Percentiles rank a stretch among this genome's conserved stretches.
These are phyloP conservation scores for Trametes cinnabarina DNA, from an alignment of 768 basidiomycete genomes.

Conservation along the genomic window DNA sequence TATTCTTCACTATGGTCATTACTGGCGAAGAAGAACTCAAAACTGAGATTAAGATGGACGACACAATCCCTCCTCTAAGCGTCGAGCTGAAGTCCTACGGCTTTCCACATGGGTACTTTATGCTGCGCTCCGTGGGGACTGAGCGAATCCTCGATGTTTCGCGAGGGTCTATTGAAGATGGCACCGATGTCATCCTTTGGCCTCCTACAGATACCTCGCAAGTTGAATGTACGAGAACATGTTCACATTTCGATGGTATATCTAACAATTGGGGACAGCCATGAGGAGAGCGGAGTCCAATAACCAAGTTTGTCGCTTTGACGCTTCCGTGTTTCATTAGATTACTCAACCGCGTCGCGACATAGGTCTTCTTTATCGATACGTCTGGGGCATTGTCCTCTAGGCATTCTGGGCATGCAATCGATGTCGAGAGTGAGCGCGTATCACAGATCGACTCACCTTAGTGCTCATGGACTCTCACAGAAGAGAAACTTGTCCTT, in stretches of 20 bases:
- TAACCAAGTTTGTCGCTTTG: constrained; percentile 56
- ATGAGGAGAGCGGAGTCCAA: constrained; percentile 66
- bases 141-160: constrained; percentile 59
- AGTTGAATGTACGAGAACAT: constrained; percentile 60
- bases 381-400: constrained; percentile 74
- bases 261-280: constrained; percentile 37
- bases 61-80: constrained; percentile 12
- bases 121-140: constrained; percentile 54
- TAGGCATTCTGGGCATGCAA: constrained; percentile 73
- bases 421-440: constrained; percentile 74
- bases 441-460: background rate
- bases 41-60: background rate
- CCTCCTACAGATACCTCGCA: constrained; percentile 72
- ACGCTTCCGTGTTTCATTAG: background rate
- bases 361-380: constrained; percentile 82
- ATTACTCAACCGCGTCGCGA: background rate
- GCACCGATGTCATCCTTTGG: constrained; percentile 62
- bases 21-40: constrained; percentile 10
- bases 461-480: background rate
- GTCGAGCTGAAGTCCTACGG: constrained; percentile 29
- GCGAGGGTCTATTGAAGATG: constrained; percentile 53
- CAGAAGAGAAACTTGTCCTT: constrained; percentile 66
- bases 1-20: constrained; percentile 2
- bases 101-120: constrained; percentile 55
- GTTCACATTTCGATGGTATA: background rate